Evolutionary conservation across 1,284 basidiomycete species (phyloP), one percentile per base, ranked within the genome.

Genomic region (Naganishia sp.): DNA sequence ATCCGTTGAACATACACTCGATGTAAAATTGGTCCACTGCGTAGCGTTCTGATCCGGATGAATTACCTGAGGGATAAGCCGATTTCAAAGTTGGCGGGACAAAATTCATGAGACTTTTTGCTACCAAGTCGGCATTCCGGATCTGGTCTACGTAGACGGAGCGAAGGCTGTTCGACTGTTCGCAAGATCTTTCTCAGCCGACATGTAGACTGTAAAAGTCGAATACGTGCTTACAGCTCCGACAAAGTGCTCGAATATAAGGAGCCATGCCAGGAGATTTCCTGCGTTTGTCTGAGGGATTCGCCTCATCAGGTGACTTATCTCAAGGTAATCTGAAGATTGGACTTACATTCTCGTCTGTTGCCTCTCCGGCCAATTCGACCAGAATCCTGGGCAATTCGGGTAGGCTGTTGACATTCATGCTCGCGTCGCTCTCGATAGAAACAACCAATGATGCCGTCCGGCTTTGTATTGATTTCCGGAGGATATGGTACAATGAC

Each of bases 191-290:
- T 25, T 21, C 45, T 15, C 33, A 33, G 1, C 33, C 9, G 64
- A 21, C 25, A 9, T 21, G 48, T 25, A 11, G 7, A 5, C 3
- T 33, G 42, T 5, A 39, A 25, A 3, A 53, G 36, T 18, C 13
- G 53, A 28, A 50, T 39, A 10, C 9, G 82, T 1, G 74, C 89
- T 71, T 75, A 94, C 92, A 10, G 92, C 89, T 75, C 90, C 86
- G 42, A 84, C 82, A 78, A 99, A 98, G 67, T 92, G 84, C 74
- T 95, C 90, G 70, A 98, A 89, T 0, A 89, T 75, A 5, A 92
- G 81, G 86, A 97, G 90, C 95, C 95, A 99, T 9, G 85, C 85
- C 4, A 98, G 82, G n/a, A 98, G 81, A 73, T 87, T 70, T 11
- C 70, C 73, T 15, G 73, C 55, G 50, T 72, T 54, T 5, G 60